These are phyloP conservation scores for Cytospora piceicola DNA, from an alignment of 2,329 filamentous ascomycete genomes.

Conservation along the genomic window DNA sequence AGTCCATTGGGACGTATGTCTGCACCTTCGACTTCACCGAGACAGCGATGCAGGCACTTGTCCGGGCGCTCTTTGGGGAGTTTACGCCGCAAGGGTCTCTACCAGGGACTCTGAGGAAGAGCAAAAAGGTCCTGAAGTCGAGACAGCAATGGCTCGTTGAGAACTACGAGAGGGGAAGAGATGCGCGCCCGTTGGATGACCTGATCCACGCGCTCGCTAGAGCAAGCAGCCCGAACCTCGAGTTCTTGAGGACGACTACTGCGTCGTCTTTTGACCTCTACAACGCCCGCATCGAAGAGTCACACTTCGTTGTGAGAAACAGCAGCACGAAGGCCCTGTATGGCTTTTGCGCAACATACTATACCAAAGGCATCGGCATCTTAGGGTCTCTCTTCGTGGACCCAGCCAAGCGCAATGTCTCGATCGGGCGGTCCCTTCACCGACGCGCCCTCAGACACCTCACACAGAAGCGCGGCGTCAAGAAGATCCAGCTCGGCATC, in stretches of 20 bases:
- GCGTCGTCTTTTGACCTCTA: slow-evolving; percentile 77
- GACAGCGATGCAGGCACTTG: slow-evolving; percentile 81
- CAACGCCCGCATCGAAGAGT: slow-evolving; percentile 72
- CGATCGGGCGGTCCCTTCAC: slow-evolving; percentile 88
- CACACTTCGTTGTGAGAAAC: slow-evolving; percentile 91
- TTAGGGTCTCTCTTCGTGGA: slow-evolving; percentile 91
- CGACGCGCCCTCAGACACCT: slow-evolving; percentile 80
- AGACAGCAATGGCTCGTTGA: slow-evolving; percentile 95
- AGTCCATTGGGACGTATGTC: slow-evolving; percentile 86
- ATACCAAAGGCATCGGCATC: slow-evolving; percentile 70
- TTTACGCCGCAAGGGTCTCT: slow-evolving; percentile 61
- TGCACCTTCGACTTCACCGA: slow-evolving; percentile 98
- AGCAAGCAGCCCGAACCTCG: slow-evolving; percentile 66
- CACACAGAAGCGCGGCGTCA: slow-evolving; percentile 69
- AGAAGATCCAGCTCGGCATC: slow-evolving; percentile 80
- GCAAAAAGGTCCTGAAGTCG: slow-evolving; percentile 84
- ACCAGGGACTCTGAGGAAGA: slow-evolving; percentile 80
- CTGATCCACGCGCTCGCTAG: slow-evolving; percentile 73
- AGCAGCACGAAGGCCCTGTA: slow-evolving; percentile 90
- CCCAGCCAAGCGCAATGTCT: slow-evolving; percentile 80
- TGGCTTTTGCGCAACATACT: slow-evolving; percentile 90
- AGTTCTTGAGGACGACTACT: slow-evolving; percentile 70
- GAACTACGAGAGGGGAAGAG: slow-evolving; percentile 79
- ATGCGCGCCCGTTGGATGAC: slow-evolving; percentile 73
- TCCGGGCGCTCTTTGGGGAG: slow-evolving; percentile 83